Base-by-base conservation (phyloP, 78 protist species). In the Carpediemonas membranifera region DNA sequence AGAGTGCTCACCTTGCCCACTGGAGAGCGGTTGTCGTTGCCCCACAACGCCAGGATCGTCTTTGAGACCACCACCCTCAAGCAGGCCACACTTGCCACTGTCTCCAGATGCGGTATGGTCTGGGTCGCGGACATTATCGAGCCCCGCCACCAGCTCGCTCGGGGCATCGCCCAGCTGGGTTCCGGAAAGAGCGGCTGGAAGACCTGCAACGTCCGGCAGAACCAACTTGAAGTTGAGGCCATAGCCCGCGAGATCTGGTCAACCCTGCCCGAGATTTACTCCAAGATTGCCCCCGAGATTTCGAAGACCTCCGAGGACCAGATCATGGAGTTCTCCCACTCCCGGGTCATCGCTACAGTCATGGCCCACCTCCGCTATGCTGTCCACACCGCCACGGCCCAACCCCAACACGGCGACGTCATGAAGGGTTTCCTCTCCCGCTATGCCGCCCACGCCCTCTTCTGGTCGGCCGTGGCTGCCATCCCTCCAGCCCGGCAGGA, bases 21-120 rank as follows among this genome's bases (percentile, higher is more conserved):
- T 77, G 98, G 98, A 52, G 99, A 96, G 77, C 88, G 99, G 44
- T 62, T 96, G 30, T 74, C 79, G 7, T 76, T 96, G 13, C 94
- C 94, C 15, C 70, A 66, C n/a, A 82, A 81, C 67, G 90, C 89
- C 27, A 74, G 92, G 21, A 62, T 95, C 66, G 64, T 95, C 67
- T 93, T 95, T 59, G 99, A 95, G 80, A 84, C 80, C 34, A 80
- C 80, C 56, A 82, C 86, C 39, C 90, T 95, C 47, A 70, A 82
- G 68, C 79, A 79, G 50, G 99, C 99, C 19, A 93, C 99, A 7
- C 86, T 78, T 0, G 99, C 99, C 57, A 95, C 99, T 0, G 95
- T 95, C 25, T 76, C 89, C 0, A 85, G 99, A 27, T 90, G 96
- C 60, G 99, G 99, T 51, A 95, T 95, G 97, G 92, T 92, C 35